phyloP scores from a whole-genome alignment of 2,329 filamentous ascomycete genomes.

The Nannizziopsis arthrosporioides region DNA sequence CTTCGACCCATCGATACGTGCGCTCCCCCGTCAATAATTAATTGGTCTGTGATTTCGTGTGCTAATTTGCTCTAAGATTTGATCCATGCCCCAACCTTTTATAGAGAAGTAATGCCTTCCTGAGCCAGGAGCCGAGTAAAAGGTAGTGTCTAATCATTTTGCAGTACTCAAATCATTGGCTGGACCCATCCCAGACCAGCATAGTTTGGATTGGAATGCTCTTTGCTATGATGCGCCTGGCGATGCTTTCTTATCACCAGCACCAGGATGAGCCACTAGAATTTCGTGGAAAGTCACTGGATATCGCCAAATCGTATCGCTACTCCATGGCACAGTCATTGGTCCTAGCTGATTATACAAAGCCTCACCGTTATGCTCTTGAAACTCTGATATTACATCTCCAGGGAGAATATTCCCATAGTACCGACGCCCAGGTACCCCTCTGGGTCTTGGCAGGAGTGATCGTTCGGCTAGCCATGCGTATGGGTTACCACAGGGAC shows the following conservation, averaged over 20 bases:
- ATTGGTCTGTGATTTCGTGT: constrained; percentile 6
- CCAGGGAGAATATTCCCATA: constrained; percentile 49
- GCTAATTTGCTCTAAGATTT: constrained; percentile 40
- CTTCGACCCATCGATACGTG: constrained; percentile 50
- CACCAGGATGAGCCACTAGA: constrained; percentile 54
- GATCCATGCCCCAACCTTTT: constrained; percentile 74
- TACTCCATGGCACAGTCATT: constrained; percentile 52
- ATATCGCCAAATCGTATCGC: constrained; percentile 37
- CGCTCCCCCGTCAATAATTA: constrained; percentile 26
- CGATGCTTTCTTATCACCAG: constrained; percentile 50
- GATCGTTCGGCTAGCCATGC: constrained; percentile 51
- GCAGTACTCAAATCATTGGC: constrained; percentile 53
- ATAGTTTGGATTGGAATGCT: constrained; percentile 52
- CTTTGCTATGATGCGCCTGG: constrained; percentile 53
- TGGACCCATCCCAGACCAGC: constrained; percentile 44
- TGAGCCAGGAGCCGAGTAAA: constrained; percentile 3
- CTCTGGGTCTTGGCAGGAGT: constrained; percentile 50
- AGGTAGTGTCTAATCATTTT: background rate
- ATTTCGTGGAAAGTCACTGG: constrained; percentile 45
- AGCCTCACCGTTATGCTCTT: constrained; percentile 48
- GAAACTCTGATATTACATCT: constrained; percentile 52
- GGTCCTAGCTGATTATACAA: constrained; percentile 52
- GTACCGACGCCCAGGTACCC: constrained; percentile 48
- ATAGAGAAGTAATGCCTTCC: constrained; percentile 48
- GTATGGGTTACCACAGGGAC: constrained; percentile 55